phyloP scores from a whole-genome alignment of 2,329 filamentous ascomycete genomes.

The Sphaerulina vaccinii region DNA sequence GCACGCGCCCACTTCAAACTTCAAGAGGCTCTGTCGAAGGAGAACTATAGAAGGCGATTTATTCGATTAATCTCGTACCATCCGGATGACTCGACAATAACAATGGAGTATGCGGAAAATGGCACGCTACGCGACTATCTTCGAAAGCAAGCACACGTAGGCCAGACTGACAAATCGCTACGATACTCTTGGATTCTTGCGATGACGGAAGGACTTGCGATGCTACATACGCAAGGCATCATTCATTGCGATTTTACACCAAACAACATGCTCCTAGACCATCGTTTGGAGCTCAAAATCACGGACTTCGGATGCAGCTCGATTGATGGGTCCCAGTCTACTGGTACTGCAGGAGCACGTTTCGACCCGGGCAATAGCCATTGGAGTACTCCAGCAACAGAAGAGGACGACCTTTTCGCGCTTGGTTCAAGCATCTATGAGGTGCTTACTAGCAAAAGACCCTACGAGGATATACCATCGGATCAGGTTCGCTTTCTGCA shows the following conservation, averaged over 20 bases:
- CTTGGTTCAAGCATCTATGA: constrained; percentile 8
- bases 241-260: constrained; percentile 5
- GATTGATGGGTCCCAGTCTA: background rate
- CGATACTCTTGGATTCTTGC: background rate
- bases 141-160: background rate
- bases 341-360: constrained; percentile 7
- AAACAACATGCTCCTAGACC: constrained; percentile 11
- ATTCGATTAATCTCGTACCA: constrained; percentile 1
- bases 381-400: constrained; percentile 1
- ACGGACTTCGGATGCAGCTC: constrained; percentile 5
- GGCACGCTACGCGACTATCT: constrained; percentile 7
- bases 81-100: background rate
- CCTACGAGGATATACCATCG: constrained; percentile 3
- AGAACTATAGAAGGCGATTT: background rate
- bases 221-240: constrained; percentile 2
- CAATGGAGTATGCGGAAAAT: background rate
- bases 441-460: constrained; percentile 3
- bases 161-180: background rate
- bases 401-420: constrained; percentile 8
- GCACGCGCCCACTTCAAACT: background rate
- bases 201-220: constrained; percentile 2
- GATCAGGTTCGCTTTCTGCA: constrained; percentile 1
- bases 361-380: background rate
- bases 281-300: constrained; percentile 4
- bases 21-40: background rate